Conservation (phyloP, 2,329 filamentous ascomycete species). For the Neocucurbitaria cava region DNA sequence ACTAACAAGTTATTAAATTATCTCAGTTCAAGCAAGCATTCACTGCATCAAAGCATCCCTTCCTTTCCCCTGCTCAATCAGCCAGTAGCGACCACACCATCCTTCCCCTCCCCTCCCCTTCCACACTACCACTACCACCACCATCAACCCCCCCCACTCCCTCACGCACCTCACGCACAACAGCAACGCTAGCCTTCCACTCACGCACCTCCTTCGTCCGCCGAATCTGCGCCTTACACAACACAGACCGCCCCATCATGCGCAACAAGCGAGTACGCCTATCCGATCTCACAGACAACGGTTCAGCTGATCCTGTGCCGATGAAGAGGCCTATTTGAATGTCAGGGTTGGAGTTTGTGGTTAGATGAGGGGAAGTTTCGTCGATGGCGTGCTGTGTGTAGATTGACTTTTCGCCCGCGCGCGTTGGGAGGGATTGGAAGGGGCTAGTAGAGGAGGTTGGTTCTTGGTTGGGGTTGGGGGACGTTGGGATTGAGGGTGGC, state of each 20-base stretch:
- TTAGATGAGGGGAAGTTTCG: neutral
- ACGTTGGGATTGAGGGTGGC: neutral
- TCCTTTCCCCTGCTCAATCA: too few relatives aligned
- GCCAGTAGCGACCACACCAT: too few relatives aligned
- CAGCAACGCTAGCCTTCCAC: neutral
- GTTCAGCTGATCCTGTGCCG: slow-evolving; percentile 9
- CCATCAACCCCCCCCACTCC: neutral
- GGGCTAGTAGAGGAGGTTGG: slow-evolving; percentile 17
- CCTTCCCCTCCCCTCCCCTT: too few relatives aligned
- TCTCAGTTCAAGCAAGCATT: too few relatives aligned
- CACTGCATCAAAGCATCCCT: too few relatives aligned
- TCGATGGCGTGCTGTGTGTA: slow-evolving; percentile 1
- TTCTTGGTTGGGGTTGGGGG: neutral
- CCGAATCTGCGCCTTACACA: neutral
- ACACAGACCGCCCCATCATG: slow-evolving; percentile 4
- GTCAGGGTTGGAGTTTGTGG: neutral
- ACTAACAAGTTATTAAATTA: too few relatives aligned
- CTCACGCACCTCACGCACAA: too few relatives aligned
- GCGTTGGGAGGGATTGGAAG: slow-evolving; percentile 5
- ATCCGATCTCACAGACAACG: slow-evolving; percentile 2
- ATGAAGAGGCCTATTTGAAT: slow-evolving; percentile 5
- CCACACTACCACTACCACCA: neutral
- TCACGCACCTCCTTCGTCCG: neutral
- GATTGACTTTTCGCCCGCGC: slow-evolving; percentile 5
- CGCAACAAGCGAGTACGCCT: slow-evolving; percentile 8